Conservation (phyloP, 2,329 filamentous ascomycete genomes). For the Aphanocladium album region DNA sequence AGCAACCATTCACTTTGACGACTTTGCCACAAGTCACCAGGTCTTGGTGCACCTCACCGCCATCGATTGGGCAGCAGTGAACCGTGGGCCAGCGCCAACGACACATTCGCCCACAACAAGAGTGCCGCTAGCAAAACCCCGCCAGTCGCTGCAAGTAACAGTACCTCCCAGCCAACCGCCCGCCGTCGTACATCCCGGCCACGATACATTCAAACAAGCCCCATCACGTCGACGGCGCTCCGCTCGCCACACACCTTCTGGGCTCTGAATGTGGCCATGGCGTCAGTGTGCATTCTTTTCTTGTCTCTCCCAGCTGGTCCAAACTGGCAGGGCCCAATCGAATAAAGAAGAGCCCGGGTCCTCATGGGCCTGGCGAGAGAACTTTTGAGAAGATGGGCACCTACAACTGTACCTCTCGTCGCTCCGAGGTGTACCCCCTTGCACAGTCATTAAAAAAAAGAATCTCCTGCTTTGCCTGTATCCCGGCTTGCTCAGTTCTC, state of each 20-base stretch:
- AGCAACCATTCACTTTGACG: background rate
- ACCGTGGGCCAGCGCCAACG: background rate
- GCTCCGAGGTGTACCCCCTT: conserved; percentile 11
- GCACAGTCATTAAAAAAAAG: background rate
- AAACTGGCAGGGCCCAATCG: background rate
- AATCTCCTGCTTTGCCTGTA: background rate
- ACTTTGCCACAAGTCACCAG: background rate
- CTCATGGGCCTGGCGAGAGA: background rate
- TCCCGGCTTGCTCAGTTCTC: background rate
- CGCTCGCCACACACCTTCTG: background rate
- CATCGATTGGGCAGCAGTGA: background rate
- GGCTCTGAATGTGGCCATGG: conserved; percentile 18
- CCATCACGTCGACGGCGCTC: conserved; percentile 2
- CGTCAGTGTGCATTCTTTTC: conserved; percentile 19
- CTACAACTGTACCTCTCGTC: conserved; percentile 3
- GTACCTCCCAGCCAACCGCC: conserved; percentile 1
- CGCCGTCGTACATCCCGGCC: background rate
- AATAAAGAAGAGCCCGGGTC: conserved; percentile 5
- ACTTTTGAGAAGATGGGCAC: conserved; percentile 6
- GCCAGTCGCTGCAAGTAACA: background rate
- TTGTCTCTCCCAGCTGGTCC: background rate
- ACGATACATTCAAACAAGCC: background rate
- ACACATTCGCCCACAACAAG: background rate
- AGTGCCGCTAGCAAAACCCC: background rate
- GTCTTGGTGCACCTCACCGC: background rate